Evolutionary conservation across 106 monocot species (phyloP), one percentile per base, ranked within the genome.

Genomic region (Dendrobium catenatum): DNA sequence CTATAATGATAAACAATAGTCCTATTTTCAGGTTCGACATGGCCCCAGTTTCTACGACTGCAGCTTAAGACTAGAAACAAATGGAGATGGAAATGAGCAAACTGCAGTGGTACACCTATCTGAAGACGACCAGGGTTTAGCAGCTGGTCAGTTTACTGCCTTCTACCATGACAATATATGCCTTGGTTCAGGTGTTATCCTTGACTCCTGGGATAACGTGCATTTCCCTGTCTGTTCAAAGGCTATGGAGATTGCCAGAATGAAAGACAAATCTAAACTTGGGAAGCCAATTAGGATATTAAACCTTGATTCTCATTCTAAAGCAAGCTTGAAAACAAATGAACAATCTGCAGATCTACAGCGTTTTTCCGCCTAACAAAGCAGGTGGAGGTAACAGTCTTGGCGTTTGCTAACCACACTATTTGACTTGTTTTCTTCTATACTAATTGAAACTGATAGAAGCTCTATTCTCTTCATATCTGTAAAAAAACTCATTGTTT

Each of bases 61-160:
- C 83, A 86, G 18, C 75, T 77, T 98, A 81, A 83, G 66, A 55
- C 40, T 78, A 19, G 89, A 82, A 72, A 29, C 42, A 61, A 82
- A 29, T 47, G 81, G 77, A 51, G 46, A 46, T 80, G 43, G n/a
- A 81, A 64, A 80, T 85, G 79, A 89, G 88, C 51, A 51, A 19
- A 42, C 42, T 68, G 83, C 89, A 29, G 73, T 81, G 16, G 91
- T 98, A n/a, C 79, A 85, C 80, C 51, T 98, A 40, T 89, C 88
- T n/a, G 91, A 95, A 85, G 98, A 98, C 76, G 95, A 95, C 74
- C 98, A 98, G 77, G 98, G 98, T 33, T 90, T 98, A 84, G 98
- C 98, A 20, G 95, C 98, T 0, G 95, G 98, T 29, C 98, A 98
- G 55, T 95, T 91, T 86, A 79, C 98, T 48, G 98, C 98, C 3